phyloP scores from a whole-genome alignment of 331 rosid genomes.

The Pyrus hybrid region DNA sequence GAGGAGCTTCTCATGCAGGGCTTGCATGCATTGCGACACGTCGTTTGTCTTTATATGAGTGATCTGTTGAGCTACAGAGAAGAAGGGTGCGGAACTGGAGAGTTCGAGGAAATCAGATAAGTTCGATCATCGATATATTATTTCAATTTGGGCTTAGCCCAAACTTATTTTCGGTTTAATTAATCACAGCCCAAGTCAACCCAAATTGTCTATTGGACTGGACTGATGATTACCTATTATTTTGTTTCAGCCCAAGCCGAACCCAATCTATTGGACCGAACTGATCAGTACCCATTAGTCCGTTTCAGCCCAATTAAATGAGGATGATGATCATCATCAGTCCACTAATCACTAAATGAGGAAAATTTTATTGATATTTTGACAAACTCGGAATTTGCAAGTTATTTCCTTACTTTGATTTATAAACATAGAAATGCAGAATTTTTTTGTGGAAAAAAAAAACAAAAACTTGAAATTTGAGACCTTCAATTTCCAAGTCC shows the following conservation, averaged over 20 bases:
- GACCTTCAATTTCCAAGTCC: too few species aligned
- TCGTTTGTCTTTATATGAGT: background rate
- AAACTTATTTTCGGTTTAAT: background rate
- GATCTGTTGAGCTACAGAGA: background rate
- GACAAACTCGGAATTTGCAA: too few species aligned
- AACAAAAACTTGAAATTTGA: too few species aligned
- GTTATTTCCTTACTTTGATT: too few species aligned
- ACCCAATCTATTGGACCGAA: background rate
- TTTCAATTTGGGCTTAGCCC: background rate
- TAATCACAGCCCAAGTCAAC: background rate
- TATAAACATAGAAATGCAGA: too few species aligned
- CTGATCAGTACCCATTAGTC: background rate
- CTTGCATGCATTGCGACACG: conserved; percentile 52
- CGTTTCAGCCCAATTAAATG: background rate
- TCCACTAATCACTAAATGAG: background rate
- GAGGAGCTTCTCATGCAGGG: conserved; percentile 43
- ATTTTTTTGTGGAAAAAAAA: too few species aligned
- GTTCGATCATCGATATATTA: background rate
- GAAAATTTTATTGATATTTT: too few species aligned
- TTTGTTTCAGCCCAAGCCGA: background rate
- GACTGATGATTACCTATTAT: background rate
- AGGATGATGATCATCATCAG: background rate
- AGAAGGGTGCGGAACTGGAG: background rate
- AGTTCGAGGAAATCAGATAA: background rate
- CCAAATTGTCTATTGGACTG: background rate